Evolutionary conservation across 1,139 yeast genomes (phyloP), one percentile per base, ranked within the genome.

Genomic region (Petasospora fabianii): DNA sequence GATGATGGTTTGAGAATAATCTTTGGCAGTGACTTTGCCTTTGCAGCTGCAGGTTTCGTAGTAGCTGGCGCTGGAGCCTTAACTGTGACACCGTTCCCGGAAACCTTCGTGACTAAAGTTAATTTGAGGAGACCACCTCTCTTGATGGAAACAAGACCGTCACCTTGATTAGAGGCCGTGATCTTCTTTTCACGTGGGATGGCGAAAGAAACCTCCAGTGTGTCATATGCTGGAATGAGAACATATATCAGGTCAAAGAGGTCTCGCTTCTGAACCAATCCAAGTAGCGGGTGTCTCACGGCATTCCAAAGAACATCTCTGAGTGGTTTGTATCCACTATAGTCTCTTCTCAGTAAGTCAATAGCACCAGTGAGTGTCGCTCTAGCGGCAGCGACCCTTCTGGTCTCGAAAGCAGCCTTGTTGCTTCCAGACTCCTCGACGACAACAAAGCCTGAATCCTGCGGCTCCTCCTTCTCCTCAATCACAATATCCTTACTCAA

Each of bases 161-260:
- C 46, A 2, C 59, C 64, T 5, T 48, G n/a, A 30, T 72, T 58
- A 49, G 71, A 74, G 1, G 84, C 84, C 3, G 75, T 77, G 27
- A 90, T 65, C 51, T 77, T 77, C 59, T 76, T 80, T 46, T 80
- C 81, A 38, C 75, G 71, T 4, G 96, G 97, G 14, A 80, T 65
- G 2, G 80, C 74, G 15, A 88, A 63, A 10, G 66, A 72, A 1
- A 87, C 85, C 16, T 74, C 56, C 34, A 80, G 73, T 4, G 77
- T 68, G 49, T 84, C 82, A 26, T 67, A 62, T n/a, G 87, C 77
- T 30, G 74, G 74, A 54, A 77, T 85, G 29, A 92, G 61, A 6
- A 90, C 71, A 37, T 77, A 77, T 42, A 85, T 69, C 3, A 85
- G 58, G 43, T 78, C 84, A 49, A 85, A 80, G 13, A 92, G 56